phyloP scores from a whole-genome alignment of 2,329 filamentous ascomycete genomes.

The Ustulina deusta region DNA sequence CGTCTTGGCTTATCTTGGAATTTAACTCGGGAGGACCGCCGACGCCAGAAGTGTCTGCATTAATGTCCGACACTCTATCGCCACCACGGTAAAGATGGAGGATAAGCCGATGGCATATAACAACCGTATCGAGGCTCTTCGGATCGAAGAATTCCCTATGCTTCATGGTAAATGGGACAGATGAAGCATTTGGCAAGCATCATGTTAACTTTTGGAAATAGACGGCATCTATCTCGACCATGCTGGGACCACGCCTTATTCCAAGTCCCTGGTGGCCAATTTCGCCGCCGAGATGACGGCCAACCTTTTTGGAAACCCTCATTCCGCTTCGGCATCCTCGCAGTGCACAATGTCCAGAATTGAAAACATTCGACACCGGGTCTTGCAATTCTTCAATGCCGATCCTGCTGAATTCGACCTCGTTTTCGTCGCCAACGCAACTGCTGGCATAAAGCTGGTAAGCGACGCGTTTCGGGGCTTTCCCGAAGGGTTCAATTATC shows the following conservation, averaged over 20 bases:
- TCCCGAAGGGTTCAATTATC: constrained; percentile 80
- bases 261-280: constrained; percentile 82
- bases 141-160: constrained; percentile 75
- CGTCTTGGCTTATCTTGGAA: constrained; percentile 17
- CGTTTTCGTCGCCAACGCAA: constrained; percentile 73
- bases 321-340: constrained; percentile 86
- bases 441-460: constrained; percentile 72
- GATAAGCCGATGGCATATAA: constrained; percentile 62
- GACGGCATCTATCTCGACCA: constrained; percentile 89
- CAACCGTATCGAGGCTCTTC: constrained; percentile 67
- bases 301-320: constrained; percentile 89
- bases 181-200: neutral
- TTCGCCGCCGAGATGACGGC: constrained; percentile 84
- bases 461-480: constrained; percentile 79
- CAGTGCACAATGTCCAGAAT: constrained; percentile 80
- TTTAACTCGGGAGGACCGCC: constrained; percentile 16
- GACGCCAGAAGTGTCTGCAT: constrained; percentile 29
- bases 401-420: constrained; percentile 86
- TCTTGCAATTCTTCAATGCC: constrained; percentile 83
- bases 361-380: constrained; percentile 78
- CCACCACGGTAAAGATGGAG: constrained; percentile 48
- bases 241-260: constrained; percentile 88
- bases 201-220: constrained; percentile 52
- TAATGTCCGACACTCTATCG: constrained; percentile 35
- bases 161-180: constrained; percentile 62